These are phyloP conservation scores for Xenoacremonium recifei DNA, from an alignment of 2,329 filamentous ascomycete genomes.

Conservation along the genomic window DNA sequence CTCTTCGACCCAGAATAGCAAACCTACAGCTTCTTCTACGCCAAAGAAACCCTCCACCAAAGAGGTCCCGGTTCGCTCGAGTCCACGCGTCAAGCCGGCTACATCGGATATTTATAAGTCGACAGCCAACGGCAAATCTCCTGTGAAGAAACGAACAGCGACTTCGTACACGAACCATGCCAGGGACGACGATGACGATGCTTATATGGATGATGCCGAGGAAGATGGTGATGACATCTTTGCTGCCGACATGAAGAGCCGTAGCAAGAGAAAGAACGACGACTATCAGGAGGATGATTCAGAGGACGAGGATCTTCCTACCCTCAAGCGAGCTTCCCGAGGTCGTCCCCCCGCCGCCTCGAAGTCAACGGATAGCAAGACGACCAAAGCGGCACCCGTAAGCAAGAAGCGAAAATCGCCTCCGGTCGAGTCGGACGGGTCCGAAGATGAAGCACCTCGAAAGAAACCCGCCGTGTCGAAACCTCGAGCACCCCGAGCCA, in stretches of 20 bases:
- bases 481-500: conserved; percentile 56
- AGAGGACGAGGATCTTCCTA: conserved; percentile 65
- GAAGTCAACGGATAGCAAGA: conserved; percentile 18
- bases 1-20: conserved; percentile 43
- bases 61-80: conserved; percentile 49
- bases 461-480: conserved; percentile 61
- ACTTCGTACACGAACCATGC: conserved; percentile 40
- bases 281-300: conserved; percentile 73
- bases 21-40: conserved; percentile 35
- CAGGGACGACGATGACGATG: conserved; percentile 52
- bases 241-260: conserved; percentile 66
- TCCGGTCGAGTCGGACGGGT: conserved; percentile 51
- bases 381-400: conserved; percentile 28
- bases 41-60: conserved; percentile 42
- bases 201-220: conserved; percentile 65
- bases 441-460: conserved; percentile 58
- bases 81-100: conserved; percentile 47
- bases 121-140: conserved; percentile 27
- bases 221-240: conserved; percentile 79
- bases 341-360: conserved; percentile 26
- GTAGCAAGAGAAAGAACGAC: conserved; percentile 68
- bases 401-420: conserved; percentile 60
- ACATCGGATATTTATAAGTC: conserved; percentile 27
- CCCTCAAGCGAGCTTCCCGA: conserved; percentile 56
- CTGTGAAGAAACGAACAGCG: conserved; percentile 43